Percentiles rank a stretch among this genome's conserved stretches.
Conservation (phyloP, 257 asterid species). For the Striga asiatica region DNA sequence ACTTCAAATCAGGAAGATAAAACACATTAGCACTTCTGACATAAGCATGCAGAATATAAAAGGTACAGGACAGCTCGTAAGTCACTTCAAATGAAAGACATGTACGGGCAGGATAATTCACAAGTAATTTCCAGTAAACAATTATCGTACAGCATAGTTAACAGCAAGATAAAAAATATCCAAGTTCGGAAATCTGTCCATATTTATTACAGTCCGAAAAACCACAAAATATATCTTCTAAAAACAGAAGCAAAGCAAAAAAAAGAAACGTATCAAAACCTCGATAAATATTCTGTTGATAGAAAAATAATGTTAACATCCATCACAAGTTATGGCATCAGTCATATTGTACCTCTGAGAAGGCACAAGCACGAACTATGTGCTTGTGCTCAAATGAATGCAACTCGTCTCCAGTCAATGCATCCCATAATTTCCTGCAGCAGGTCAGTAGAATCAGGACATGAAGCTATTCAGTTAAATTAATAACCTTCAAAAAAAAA, state of each 20-base stretch:
- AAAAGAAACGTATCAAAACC: slow-evolving; percentile 2
- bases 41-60: background rate
- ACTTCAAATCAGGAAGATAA: background rate
- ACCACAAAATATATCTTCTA: background rate
- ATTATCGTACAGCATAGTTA: background rate
- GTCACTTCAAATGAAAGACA: background rate
- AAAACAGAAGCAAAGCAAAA: background rate
- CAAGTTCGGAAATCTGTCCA: background rate
- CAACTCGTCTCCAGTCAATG: slow-evolving; percentile 81
- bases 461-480: background rate
- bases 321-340: background rate
- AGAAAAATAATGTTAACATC: background rate
- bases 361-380: slow-evolving; percentile 90
- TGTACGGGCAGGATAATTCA: background rate
- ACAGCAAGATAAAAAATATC: background rate
- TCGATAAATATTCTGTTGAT: background rate
- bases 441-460: slow-evolving; percentile 14
- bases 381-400: slow-evolving; percentile 97
- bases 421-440: slow-evolving; percentile 97
- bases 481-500: background rate
- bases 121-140: background rate
- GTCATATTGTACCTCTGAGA: slow-evolving; percentile 64
- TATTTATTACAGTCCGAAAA: background rate
- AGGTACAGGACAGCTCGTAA: background rate
- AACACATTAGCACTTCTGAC: background rate